These are phyloP conservation scores for Irpex sp. DNA, from an alignment of 1,284 basidiomycete species.

Conservation along the genomic window DNA sequence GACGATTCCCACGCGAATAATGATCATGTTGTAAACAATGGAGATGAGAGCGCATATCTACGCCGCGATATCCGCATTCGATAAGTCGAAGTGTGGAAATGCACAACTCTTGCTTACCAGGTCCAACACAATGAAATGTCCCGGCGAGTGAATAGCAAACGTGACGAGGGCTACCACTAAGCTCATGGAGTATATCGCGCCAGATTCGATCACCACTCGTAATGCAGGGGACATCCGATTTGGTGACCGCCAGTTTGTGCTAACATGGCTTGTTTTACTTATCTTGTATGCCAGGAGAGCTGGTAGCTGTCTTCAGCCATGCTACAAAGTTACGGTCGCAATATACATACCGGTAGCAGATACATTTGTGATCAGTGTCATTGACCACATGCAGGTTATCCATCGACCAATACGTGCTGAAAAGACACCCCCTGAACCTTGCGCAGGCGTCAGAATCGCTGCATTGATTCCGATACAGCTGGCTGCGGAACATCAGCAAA, in stretches of 20 bases:
- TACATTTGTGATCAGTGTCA: slow-evolving; percentile 29
- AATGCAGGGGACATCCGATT: slow-evolving; percentile 24
- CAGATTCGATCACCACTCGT: slow-evolving; percentile 32
- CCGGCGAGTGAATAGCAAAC: slow-evolving; percentile 27
- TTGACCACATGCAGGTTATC: slow-evolving; percentile 28
- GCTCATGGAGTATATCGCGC: slow-evolving; percentile 29
- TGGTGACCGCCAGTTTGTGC: slow-evolving; percentile 14
- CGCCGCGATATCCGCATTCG: background rate
- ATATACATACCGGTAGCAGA: slow-evolving; percentile 25
- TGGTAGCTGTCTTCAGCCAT: slow-evolving; percentile 3
- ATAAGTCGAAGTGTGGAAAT: background rate
- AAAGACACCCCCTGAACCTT: slow-evolving; percentile 19
- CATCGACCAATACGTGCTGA: slow-evolving; percentile 21
- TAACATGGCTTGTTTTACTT: slow-evolving; percentile 22
- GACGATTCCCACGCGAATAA: slow-evolving; percentile 22
- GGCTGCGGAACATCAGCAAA: background rate
- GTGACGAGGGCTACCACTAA: slow-evolving; percentile 30
- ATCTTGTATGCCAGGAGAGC: slow-evolving; percentile 25
- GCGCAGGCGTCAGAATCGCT: slow-evolving; percentile 12
- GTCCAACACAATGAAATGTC: slow-evolving; percentile 31
- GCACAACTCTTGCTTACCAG: slow-evolving; percentile 21
- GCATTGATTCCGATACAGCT: slow-evolving; percentile 6
- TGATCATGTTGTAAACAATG: slow-evolving; percentile 29
- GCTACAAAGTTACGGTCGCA: background rate
- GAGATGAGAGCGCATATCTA: slow-evolving; percentile 29